phyloP scores from a whole-genome alignment of 75 land plant species.

The Pinus taeda region DNA sequence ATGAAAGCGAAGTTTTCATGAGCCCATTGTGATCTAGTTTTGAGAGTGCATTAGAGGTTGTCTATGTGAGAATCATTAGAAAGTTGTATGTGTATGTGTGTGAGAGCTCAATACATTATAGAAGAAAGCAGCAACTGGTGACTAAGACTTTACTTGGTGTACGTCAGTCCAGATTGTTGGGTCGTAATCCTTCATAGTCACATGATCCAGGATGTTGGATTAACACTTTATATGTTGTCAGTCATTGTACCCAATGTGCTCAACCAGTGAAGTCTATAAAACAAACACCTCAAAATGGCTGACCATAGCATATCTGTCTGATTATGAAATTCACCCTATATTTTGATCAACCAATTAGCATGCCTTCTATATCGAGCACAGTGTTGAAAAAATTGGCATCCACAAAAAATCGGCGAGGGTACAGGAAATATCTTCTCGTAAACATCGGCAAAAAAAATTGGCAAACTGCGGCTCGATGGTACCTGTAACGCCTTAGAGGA shows the following conservation, averaged over 20 bases:
- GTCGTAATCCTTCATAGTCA: neutral
- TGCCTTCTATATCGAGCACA: neutral
- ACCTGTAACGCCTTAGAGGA: too few relatives aligned
- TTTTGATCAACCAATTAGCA: neutral
- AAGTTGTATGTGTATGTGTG: neutral
- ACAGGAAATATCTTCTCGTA: too few relatives aligned
- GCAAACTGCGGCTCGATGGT: too few relatives aligned
- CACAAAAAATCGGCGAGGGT: too few relatives aligned
- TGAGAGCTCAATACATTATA: too few relatives aligned
- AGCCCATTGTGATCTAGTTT: neutral
- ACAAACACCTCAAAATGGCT: neutral
- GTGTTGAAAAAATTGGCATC: neutral
- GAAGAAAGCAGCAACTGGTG: neutral
- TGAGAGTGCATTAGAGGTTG: neutral
- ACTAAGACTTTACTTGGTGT: neutral
- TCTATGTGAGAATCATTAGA: neutral
- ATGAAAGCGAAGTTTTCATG: neutral
- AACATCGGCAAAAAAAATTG: too few relatives aligned
- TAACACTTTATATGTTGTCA: neutral
- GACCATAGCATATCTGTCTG: neutral
- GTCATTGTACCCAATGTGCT: neutral
- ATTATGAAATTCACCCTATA: neutral
- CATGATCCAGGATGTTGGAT: neutral
- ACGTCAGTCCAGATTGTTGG: neutral
- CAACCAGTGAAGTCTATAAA: neutral